Base-by-base conservation (phyloP, 257 asterid genomes). In the Oldenlandia corymbosa region DNA sequence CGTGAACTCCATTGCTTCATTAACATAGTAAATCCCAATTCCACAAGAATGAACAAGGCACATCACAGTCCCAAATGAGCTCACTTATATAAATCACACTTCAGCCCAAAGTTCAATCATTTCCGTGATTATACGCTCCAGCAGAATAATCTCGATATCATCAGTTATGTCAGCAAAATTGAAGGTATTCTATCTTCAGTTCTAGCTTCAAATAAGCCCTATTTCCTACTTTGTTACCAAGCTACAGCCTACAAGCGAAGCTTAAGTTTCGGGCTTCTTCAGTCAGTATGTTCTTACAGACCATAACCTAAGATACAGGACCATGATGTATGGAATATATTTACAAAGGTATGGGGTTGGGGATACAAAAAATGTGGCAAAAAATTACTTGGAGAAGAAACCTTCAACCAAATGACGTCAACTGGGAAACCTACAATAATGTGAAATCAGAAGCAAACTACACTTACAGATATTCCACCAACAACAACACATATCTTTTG, bases 141-240 rank as follows among this genome's bases (percentile, higher is more conserved):
- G 5, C 20, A 51, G 65, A 20, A 17, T 10, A 23, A 31, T 24
- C 21, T 17, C 39, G 5, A 27, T 32, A 10, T 46, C 37, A 43
- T 60, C 42, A 24, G 6, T 42, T 2, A 42, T 5, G 23, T 42
- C 23, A 28, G 14, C 59, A 10, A 39, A 59, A 41, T 6, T 9
- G 12, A 6, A 17, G 37, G 27, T 54, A 20, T 5, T 54, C 14
- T 24, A 21, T 6, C 28, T 60, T 18, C 32, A 17, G 41, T 46
- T 45, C 57, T 62, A 45, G 58, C 58, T 21, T 45, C 27, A 10
- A 56, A 39, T 39, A 46, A 68, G 39, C 11, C 21, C 7, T 60
- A 24, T 26, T 26, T 14, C 47, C 50, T 41, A 60, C 39, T n/a
- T 10, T 17, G 23, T 54, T 26, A 9, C 3, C n/a, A n/a, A n/a